Evolutionary conservation across 768 basidiomycete species (phyloP), one percentile per base, ranked within the genome.

Genomic region (Tulasnella sp.): DNA sequence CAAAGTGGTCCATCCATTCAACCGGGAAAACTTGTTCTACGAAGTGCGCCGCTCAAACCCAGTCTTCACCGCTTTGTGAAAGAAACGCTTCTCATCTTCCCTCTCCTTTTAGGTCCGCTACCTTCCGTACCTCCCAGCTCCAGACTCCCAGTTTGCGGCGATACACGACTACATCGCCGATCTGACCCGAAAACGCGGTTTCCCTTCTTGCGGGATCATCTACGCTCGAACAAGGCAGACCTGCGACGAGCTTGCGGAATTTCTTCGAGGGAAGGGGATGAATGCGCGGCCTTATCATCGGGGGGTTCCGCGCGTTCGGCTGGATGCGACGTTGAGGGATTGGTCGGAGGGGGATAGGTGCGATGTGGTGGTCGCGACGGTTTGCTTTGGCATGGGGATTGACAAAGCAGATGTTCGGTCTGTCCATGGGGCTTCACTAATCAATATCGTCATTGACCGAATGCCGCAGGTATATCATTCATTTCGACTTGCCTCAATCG

Each of bases 331-430:
- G 2, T 81, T 90, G 75, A 88, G 86, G 74, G 92, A 91, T 14
- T 88, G 94, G 87, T 88, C 87, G 78, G 86, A 88, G 18, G 90
- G 88, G 16, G 86, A 87, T 31, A 36, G 89, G 88, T 34, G 87
- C 92, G 92, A 94, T 78, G 88, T 94, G 92, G 91, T 93, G 62
- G 91, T 93, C 36, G 93, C 93, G 14, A 94, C 93, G 0, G 89
- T 95, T 74, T 94, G 94, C 6, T 96, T 95, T 82, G 94, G 94
- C 2, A 91, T 95, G 86, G 94, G 94, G 1, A 95, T 96, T 71
- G 94, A 96, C 83, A 95, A 95, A 85, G 86, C 89, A 27, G 91
- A 94, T 81, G 93, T 94, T 76, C 88, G 92, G 90, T 79, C 75
- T 19, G 79, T 81, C 3, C 34, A 58, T 31, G 16, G 34, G 34